Percentiles rank a stretch among this genome's conserved stretches.
Evolutionary conservation across 495 filamentous ascomycete genomes (phyloP).

Genomic region (Xylaria bambusicola): DNA sequence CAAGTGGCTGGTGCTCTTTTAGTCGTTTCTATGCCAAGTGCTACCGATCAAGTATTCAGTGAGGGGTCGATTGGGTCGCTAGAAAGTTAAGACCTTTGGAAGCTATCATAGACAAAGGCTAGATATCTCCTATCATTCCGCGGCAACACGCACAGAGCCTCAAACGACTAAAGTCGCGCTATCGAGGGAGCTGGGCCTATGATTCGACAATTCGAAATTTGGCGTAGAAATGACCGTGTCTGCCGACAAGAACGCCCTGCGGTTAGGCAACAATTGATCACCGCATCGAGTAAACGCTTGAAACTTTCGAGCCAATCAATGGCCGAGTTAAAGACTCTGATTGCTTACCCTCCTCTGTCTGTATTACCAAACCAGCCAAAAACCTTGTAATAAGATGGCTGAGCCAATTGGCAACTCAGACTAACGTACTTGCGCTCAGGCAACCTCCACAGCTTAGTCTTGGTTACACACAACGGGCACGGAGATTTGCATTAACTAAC

Average conservation of each 20-base stretch:
- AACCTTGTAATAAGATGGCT: neutral
- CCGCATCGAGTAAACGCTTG: neutral
- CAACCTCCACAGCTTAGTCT: neutral
- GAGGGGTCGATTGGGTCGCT: neutral
- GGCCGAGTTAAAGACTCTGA: neutral
- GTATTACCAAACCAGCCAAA: neutral
- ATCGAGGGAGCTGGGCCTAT: neutral
- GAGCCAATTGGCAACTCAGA: constrained; percentile 3
- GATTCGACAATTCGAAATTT: constrained; percentile 4
- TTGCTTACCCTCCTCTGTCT: neutral
- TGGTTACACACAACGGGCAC: constrained; percentile 7
- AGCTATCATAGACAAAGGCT: neutral
- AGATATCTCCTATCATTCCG: neutral
- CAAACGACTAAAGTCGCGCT: neutral
- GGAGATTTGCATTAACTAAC: neutral
- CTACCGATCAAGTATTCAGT: neutral
- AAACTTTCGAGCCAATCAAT: neutral
- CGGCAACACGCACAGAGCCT: neutral
- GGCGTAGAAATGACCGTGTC: neutral
- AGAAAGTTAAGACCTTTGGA: neutral
- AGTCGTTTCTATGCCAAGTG: neutral
- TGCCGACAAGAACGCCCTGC: constrained; percentile 1
- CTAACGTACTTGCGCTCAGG: neutral
- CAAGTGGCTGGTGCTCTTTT: constrained; percentile 4
- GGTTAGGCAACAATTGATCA: constrained; percentile 9